phyloP scores from a whole-genome alignment of 2,329 filamentous ascomycete genomes.

The Didymella arachidicola region DNA sequence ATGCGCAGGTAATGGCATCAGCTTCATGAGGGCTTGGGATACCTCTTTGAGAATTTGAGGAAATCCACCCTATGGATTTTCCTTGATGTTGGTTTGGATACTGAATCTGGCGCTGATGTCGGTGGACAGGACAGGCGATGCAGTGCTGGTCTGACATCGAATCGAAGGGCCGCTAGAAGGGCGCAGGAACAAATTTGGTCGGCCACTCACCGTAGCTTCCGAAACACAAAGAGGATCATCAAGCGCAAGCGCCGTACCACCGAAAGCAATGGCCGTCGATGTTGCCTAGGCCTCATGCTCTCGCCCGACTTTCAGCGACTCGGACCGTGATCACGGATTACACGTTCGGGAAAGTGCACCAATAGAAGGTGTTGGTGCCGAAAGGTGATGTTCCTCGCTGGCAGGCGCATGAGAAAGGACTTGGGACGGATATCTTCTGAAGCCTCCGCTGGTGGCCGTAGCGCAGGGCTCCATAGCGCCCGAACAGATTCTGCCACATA shows the following conservation, averaged over 20 bases:
- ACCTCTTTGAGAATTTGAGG: no score
- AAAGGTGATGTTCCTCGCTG: neutral
- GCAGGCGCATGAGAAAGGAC: neutral
- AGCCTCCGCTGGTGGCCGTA: constrained; percentile 31
- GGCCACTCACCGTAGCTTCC: constrained; percentile 13
- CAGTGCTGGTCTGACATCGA: constrained; percentile 7
- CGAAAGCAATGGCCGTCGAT: constrained; percentile 1
- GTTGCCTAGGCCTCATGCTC: constrained; percentile 12
- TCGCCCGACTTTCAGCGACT: constrained; percentile 7
- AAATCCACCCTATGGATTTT: no score
- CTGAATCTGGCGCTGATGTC: neutral
- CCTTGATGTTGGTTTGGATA: neutral
- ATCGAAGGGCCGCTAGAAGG: constrained; percentile 15
- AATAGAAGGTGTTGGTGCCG: neutral
- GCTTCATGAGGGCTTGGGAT: neutral
- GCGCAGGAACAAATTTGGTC: constrained; percentile 15
- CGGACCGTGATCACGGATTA: neutral
- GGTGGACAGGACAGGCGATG: neutral
- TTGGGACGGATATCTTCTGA: constrained; percentile 9
- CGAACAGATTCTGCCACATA: constrained; percentile 9
- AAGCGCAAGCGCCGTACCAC: constrained; percentile 9
- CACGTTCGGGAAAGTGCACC: neutral
- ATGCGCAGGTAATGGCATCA: constrained; percentile 9
- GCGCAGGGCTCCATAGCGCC: constrained; percentile 21
- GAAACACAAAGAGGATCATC: constrained; percentile 12